phyloP scores from a whole-genome alignment of 2,329 filamentous ascomycete species.

The Ophiobolus disseminans region DNA sequence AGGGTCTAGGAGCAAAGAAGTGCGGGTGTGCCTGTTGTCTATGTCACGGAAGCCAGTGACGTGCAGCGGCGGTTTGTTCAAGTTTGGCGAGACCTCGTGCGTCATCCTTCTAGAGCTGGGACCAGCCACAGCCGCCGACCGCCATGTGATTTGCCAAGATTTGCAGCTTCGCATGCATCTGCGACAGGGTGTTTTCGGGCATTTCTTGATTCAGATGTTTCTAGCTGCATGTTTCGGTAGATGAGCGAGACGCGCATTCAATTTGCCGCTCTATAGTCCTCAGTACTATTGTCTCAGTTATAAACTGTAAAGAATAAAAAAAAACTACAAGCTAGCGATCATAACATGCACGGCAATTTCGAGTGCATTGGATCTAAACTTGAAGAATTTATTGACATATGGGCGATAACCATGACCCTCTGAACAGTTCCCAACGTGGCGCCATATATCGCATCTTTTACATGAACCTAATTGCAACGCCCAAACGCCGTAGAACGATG shows the following conservation, averaged over 20 bases:
- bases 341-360: no score
- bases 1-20: slow-evolving; percentile 2
- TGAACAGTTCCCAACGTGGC: slow-evolving; percentile 21
- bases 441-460: slow-evolving; percentile 35
- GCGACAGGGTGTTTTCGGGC: background rate
- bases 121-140: slow-evolving; percentile 7
- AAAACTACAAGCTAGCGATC: background rate
- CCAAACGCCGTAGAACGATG: slow-evolving; percentile 44
- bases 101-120: slow-evolving; percentile 12
- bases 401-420: slow-evolving; percentile 3
- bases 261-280: background rate
- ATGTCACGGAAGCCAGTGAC: slow-evolving; percentile 7
- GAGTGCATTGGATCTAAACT: no score
- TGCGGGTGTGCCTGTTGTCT: slow-evolving; percentile 3
- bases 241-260: background rate
- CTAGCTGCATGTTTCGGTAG: background rate
- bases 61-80: slow-evolving; percentile 8
- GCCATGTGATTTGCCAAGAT: slow-evolving; percentile 17
- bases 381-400: background rate
- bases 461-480: slow-evolving; percentile 34
- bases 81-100: slow-evolving; percentile 12
- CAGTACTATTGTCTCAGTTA: no score
- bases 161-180: slow-evolving; percentile 4
- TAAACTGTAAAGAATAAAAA: no score
- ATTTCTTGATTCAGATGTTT: background rate